Evolutionary conservation across 1,284 basidiomycete genomes (phyloP), one percentile per base, ranked within the genome.

Genomic region (Cystobasidiaceae sp.): DNA sequence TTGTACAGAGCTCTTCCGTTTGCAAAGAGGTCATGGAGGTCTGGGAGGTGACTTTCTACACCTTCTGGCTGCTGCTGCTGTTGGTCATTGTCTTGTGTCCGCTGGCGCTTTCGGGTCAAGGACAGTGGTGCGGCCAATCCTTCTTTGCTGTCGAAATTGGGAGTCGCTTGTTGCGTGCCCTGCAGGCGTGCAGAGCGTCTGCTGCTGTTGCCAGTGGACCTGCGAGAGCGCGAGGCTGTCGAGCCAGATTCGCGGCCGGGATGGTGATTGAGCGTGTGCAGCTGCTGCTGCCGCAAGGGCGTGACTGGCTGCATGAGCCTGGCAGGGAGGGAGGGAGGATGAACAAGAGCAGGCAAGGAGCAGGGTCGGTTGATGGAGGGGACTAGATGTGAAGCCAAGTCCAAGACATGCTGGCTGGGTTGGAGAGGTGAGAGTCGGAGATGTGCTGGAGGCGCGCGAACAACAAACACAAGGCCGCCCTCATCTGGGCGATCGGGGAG

Each of bases 1-100:
- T 44, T 49, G 32, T 54, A 55, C 8, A 64, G 44, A 1, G 61
- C 61, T 46, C 61, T 25, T 4, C 61, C 61, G 27, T 64, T 64
- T 8, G 46, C 45, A 39, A 25, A 34, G 28, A 58, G 27, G 51
- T 67, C 62, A 52, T 50, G 46, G 17, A 51, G 41, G 28, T 34
- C 15, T 39, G 45, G 39, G 30, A 25, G n/a, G 48, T 41, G 19
- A 43, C 21, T 8, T 45, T 19, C 7, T 57, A 52, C 21, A 19
- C 51, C 1, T n/a, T 43, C 8, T 46, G n/a, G 7, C 62, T 44
- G n/a, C 66, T 68, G 49, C 44, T 39, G 13, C n/a, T n/a, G n/a
- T n/a, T n/a, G n/a, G n/a, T n/a, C n/a, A n/a, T n/a, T n/a, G n/a
- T n/a, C n/a, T n/a, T n/a, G n/a, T n/a, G n/a, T n/a, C n/a, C n/a